Base-by-base conservation (phyloP, 768 basidiomycete genomes). In the Leccinum aurantiacum region DNA sequence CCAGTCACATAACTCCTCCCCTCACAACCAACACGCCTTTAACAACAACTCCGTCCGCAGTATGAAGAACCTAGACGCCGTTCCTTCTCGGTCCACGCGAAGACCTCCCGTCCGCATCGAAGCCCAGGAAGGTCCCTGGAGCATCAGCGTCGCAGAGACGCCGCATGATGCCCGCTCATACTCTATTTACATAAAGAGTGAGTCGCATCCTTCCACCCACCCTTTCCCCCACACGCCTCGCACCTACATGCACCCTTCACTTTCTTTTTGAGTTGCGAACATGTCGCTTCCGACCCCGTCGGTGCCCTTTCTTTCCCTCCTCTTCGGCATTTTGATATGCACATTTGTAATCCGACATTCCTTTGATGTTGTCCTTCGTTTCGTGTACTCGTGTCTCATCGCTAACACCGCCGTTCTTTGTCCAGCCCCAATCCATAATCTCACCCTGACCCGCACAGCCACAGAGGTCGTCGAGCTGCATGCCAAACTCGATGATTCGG, bases 151-250 rank as follows among this genome's bases (percentile, higher is more conserved):
- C 63, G 93, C 93, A 63, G 90, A 93, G 78, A 88, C 85, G 55
- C 89, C 89, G 24, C 83, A 91, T 72, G 87, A 90, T 74, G 71
- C 85, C 50, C 78, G 80, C 64, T 74, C 72, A 58, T 94, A 88
- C 78, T 88, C 84, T 71, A 82, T 94, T 70, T 94, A 94, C 80
- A 85, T 94, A 76, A 94, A 93, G 83, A 94, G 92, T 93, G 75
- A 80, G 90, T 67, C 59, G 56, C 52, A 62, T 65, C 62, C 52
- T 65, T 65, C 53, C 57, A 35, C 63, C 67, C 69, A 65, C 69
- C 60, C 58, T 60, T 46, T 69, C 63, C 58, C 63, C 66, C 65
- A 62, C 56, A 59, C 44, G 48, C 55, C 63, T 54, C 19, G 33
- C 48, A 50, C 60, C 48, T 65, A 57, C 68, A 64, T 64, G 67